These are phyloP conservation scores for Tolypocladium sp. DNA, from an alignment of 2,329 filamentous ascomycete genomes.

Conservation along the genomic window DNA sequence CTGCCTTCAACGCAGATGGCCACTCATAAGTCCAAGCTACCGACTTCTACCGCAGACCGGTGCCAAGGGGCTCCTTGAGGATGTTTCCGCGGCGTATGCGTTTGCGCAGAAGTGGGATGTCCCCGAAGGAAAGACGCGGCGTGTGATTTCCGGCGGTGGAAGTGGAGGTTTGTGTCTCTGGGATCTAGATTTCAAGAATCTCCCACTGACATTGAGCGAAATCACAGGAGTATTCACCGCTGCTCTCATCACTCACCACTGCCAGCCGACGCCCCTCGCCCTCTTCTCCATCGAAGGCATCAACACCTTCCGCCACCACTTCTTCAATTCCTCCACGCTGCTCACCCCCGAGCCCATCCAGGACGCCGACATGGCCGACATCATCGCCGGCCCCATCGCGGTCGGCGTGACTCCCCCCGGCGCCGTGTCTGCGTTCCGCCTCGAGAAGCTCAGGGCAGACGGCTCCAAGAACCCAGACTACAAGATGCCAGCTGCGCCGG, in stretches of 20 bases:
- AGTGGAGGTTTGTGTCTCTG: conserved; percentile 17
- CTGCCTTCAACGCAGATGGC: conserved; percentile 21
- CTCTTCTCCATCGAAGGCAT: conserved; percentile 25
- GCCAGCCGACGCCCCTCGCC: conserved; percentile 17
- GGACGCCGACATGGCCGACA: conserved; percentile 12
- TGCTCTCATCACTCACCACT: conserved; percentile 17
- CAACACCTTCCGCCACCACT: conserved; percentile 23
- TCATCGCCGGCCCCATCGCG: conserved; percentile 12
- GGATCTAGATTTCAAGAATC: background rate
- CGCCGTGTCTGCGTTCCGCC: conserved; percentile 11
- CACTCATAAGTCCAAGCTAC: conserved; percentile 24
- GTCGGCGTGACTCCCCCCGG: conserved; percentile 11
- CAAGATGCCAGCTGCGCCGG: background rate
- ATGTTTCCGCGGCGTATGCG: conserved; percentile 19
- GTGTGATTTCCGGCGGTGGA: conserved; percentile 21
- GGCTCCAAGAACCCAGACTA: conserved; percentile 17
- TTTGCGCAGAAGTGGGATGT: conserved; percentile 16
- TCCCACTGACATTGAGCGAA: background rate
- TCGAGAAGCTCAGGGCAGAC: conserved; percentile 15
- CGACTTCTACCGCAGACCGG: conserved; percentile 23
- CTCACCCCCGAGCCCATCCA: conserved; percentile 16
- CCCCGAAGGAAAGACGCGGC: conserved; percentile 6
- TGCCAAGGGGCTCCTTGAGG: conserved; percentile 17
- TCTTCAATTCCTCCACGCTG: conserved; percentile 24
- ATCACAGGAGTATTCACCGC: conserved; percentile 21